These are phyloP conservation scores for Carnegiea gigantea DNA, from an alignment of 179 eudicot species.

Conservation along the genomic window DNA sequence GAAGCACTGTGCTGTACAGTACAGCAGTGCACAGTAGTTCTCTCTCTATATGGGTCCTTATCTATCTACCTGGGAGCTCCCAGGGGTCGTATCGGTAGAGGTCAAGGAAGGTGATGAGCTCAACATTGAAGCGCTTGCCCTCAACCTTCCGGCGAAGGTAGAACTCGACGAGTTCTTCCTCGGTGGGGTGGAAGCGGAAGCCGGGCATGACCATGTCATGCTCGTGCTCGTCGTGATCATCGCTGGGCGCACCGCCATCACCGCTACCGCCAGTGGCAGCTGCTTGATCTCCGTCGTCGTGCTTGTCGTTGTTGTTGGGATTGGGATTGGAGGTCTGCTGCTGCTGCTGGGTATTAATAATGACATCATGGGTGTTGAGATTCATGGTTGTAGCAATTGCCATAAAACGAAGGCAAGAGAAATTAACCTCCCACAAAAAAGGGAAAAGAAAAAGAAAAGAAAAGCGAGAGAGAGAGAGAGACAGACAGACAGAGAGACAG, in stretches of 20 bases:
- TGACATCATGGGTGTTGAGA: slow-evolving; percentile 39
- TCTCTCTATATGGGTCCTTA: neutral
- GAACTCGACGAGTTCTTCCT: slow-evolving; percentile 90
- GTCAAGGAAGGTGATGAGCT: slow-evolving; percentile 90
- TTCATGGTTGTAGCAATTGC: slow-evolving; percentile 52
- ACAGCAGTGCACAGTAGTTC: neutral
- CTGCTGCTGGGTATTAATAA: slow-evolving; percentile 16
- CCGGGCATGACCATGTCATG: slow-evolving; percentile 96
- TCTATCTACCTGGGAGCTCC: slow-evolving; percentile 75
- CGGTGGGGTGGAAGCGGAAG: slow-evolving; percentile 93
- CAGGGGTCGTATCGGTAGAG: slow-evolving; percentile 97
- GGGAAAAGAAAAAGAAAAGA: neutral
- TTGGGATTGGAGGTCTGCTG: neutral
- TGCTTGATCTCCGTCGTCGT: slow-evolving; percentile 4
- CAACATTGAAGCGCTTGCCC: slow-evolving; percentile 93
- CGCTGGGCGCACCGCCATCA: neutral
- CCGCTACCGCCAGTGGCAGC: neutral
- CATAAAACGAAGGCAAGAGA: slow-evolving; percentile 31
- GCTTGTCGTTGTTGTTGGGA: slow-evolving; percentile 12
- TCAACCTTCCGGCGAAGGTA: slow-evolving; percentile 99
- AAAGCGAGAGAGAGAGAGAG: neutral
- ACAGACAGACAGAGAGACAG: neutral
- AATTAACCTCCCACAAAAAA: slow-evolving; percentile 3
- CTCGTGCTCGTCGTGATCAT: slow-evolving; percentile 55
- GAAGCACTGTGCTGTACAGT: neutral